Conservation (phyloP, 192 early-diverging fungal genomes). For the Entomortierella chlamydospora region DNA sequence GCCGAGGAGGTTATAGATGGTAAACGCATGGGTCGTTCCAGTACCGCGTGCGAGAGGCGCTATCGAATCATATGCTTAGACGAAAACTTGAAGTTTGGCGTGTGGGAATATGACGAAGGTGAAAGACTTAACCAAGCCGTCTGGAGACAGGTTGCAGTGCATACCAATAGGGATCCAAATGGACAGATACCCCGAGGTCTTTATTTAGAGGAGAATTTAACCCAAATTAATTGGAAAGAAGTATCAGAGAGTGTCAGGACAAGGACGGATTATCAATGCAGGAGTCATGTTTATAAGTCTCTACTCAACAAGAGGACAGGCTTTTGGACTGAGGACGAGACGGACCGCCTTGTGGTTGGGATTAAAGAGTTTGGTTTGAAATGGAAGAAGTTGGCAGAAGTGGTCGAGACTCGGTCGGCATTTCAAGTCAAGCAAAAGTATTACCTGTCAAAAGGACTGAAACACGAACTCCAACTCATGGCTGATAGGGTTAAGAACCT, state of each 20-base stretch:
- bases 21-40: neutral
- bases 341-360: neutral
- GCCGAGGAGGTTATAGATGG: neutral
- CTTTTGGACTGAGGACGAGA: neutral
- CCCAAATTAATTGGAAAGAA: conserved; percentile 3
- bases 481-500: too few relatives aligned
- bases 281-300: conserved; percentile 12
- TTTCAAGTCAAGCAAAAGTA: conserved; percentile 19
- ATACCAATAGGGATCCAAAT: neutral
- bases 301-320: neutral
- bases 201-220: neutral
- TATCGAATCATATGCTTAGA: neutral
- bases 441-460: neutral
- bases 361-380: neutral
- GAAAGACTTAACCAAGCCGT: too few relatives aligned
- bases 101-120: neutral
- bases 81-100: neutral
- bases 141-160: neutral
- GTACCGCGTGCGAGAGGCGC: neutral
- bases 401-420: conserved; percentile 7
- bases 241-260: neutral
- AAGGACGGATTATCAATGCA: conserved; percentile 11
- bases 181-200: neutral
- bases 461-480: too few relatives aligned
- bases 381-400: conserved; percentile 8